Evolutionary conservation across 2,329 filamentous ascomycete genomes (phyloP).

Genomic region (Alternaria incomplexa): DNA sequence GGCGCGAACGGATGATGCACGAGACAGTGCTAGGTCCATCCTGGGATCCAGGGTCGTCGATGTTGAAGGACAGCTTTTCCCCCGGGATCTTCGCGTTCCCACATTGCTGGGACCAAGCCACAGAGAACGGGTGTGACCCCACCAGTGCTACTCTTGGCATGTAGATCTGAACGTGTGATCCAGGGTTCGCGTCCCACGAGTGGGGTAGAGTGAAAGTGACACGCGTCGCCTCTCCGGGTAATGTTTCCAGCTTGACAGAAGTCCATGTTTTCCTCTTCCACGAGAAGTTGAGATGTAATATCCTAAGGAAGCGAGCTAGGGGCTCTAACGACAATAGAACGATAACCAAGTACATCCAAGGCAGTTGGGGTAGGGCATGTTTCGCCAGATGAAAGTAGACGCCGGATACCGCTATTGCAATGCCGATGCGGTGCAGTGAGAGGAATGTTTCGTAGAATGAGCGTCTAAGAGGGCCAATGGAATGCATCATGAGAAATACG

Average conservation of each 20-base stretch:
- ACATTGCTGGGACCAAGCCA: constrained; percentile 73
- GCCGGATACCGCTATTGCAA: constrained; percentile 63
- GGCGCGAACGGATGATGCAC: constrained; percentile 83
- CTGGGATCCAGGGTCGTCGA: constrained; percentile 51
- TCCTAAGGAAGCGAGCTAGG: constrained; percentile 59
- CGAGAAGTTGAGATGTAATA: constrained; percentile 70
- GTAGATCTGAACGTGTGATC: constrained; percentile 78
- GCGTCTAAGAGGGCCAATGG: constrained; percentile 71
- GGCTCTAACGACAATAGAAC: constrained; percentile 69
- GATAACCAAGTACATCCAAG: constrained; percentile 65
- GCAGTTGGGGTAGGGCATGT: constrained; percentile 63
- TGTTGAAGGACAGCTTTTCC: constrained; percentile 35
- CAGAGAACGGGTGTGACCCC: constrained; percentile 77
- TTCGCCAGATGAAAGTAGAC: constrained; percentile 68
- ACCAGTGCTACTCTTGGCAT: constrained; percentile 70
- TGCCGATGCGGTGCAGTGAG: constrained; percentile 69
- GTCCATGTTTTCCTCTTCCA: constrained; percentile 65
- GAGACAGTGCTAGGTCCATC: constrained; percentile 52
- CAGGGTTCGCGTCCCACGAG: constrained; percentile 72
- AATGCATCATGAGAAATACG: constrained; percentile 66
- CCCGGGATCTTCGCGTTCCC: constrained; percentile 13
- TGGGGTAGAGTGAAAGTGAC: constrained; percentile 73
- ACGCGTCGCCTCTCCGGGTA: constrained; percentile 74
- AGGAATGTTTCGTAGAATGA: constrained; percentile 83
- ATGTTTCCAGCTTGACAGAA: constrained; percentile 62